Evolutionary conservation across 1,284 basidiomycete species (phyloP), one percentile per base, ranked within the genome.

Genomic region (Fomitiporia mediterranea): DNA sequence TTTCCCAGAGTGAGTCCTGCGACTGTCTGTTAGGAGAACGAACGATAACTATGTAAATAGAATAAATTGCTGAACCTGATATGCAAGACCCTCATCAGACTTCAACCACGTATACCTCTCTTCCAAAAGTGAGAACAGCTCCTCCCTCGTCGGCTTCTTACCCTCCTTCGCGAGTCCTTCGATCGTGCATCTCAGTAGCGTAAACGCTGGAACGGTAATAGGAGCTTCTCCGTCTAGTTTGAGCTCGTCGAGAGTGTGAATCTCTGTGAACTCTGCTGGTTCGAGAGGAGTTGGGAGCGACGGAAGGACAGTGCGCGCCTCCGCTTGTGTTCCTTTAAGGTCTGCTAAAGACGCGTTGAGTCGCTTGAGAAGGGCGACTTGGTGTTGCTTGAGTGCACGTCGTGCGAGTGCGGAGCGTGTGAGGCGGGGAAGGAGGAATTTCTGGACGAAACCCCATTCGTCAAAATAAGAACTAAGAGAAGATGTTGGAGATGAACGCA

Each of bases 341-440:
- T 72, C 65, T 23, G 73, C 67, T 23, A 85, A 66, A 19, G 84
- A 84, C 2, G 70, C 67, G 9, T 76, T 78, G 23, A 90, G 70
- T 56, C 74, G 77, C 4, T 70, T 64, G 15, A 89, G 66, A 15
- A 87, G 74, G 1, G 71, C 67, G 15, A 76, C 70, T 53, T 86
- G 84, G 63, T 89, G 85, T 2, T 70, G 67, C 52, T 74, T 78
- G 46, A 90, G 69, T 3, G 83, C 77, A 53, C 73, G 74, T 30
- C 87, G 79, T 5, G 87, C 86, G 35, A 78, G 66, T 40, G 75
- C 77, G 1, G 84, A 81, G 51, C 73, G 74, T 0, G 76, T 68
- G 11, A 91, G 76, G 34, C 80, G 80, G 5, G 88, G 87, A 35
- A 89, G 76, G 35, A 90, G 69, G 63, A 83, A 81, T 50, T 80